phyloP scores from a whole-genome alignment of 2,329 filamentous ascomycete species.

The Diaporthe sp. region DNA sequence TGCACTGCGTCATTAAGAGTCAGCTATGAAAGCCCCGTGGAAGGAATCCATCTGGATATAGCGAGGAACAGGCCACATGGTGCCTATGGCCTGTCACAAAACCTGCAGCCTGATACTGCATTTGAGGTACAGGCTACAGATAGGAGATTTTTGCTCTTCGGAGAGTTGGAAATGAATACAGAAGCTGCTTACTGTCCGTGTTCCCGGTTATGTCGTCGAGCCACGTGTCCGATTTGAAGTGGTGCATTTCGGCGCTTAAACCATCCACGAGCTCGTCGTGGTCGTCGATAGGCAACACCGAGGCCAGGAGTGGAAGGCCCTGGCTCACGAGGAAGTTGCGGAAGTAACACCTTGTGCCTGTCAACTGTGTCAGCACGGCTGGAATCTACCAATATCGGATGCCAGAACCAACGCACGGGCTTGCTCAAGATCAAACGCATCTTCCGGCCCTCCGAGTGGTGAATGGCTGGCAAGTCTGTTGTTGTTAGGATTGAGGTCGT shows the following conservation, averaged over 20 bases:
- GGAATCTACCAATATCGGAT: background rate
- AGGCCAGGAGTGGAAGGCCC: constrained; percentile 7
- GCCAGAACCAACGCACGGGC: background rate
- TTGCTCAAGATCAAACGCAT: background rate
- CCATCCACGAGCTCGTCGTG: constrained; percentile 2
- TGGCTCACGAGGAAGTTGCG: constrained; percentile 18
- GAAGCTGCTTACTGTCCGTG: background rate
- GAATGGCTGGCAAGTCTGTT: background rate
- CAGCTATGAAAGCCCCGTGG: too few relatives aligned
- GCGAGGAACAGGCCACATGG: too few relatives aligned
- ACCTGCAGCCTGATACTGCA: too few relatives aligned
- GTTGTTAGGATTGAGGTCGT: background rate
- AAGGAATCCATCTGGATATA: too few relatives aligned
- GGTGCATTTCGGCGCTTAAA: background rate
- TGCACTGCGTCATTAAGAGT: background rate
- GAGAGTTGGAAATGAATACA: too few relatives aligned
- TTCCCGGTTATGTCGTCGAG: constrained; percentile 12
- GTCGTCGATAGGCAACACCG: background rate
- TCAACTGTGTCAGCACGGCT: background rate
- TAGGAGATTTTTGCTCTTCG: too few relatives aligned
- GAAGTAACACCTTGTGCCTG: background rate
- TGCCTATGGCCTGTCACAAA: too few relatives aligned
- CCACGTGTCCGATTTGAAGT: background rate
- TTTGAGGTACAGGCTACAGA: too few relatives aligned
- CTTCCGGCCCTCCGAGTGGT: background rate